Evolutionary conservation across 441 rosid genomes (phyloP), one percentile per base, ranked within the genome.

Genomic region (Populus hybrid): DNA sequence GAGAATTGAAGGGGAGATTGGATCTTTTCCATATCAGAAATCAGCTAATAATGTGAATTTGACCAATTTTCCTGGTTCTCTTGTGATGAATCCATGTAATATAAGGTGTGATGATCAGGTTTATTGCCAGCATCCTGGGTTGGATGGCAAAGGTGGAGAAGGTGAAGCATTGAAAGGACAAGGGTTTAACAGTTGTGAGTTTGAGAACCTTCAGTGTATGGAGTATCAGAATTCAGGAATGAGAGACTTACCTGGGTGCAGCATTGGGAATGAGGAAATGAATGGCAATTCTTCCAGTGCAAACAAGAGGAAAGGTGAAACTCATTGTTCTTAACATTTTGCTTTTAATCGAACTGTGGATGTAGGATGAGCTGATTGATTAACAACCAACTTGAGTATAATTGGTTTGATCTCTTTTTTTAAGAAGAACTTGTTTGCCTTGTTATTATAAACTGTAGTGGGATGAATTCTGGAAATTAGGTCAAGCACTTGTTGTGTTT

Each of bases 1-100:
- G 46, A 89, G 99, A 82, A 96, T 96, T 6, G 99, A 96, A 80
- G 99, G 99, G 73, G 99, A 94, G 85, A 92, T 96, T 78, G 99
- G 99, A 32, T 80, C 95, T 36, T 96, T 96, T 81, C 99, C 99
- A 28, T 94, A 96, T 80, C 98, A 93, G 87, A 96, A 94, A 79
- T 77, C 90, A 1, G 72, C 82, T 67, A 84, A 77, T 85, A 77
- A 81, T 72, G 77, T 85, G 54, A 88, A 85, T 76, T 42, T 88
- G 79, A 81, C 85, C 3, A 84, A 73, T 74, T 26, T 78, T 50
- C 80, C 81, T 40, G 85, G 87, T 78, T 85, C 93, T 2, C 87
- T 87, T 72, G 84, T 90, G 89, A 83, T 93, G 93, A 91, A 93
- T 82, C 92, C 98, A 1, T 96, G 98, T 86, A 92, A 88, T 71